phyloP scores from a whole-genome alignment of 768 basidiomycete genomes.

The Auricularia auricula-judae region DNA sequence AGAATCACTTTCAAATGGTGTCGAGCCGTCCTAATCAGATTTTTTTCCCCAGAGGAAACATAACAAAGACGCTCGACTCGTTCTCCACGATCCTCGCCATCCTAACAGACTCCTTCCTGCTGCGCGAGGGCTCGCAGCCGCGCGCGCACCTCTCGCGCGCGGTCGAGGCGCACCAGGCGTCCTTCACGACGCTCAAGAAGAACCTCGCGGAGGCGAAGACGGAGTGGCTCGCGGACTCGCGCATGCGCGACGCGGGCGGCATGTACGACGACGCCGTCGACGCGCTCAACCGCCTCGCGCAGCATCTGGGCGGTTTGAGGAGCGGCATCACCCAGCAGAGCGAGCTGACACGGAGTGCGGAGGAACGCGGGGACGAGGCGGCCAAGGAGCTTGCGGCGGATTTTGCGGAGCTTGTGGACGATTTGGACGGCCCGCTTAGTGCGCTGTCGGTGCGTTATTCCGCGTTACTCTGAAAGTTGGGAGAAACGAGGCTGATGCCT shows the following conservation, averaged over 20 bases:
- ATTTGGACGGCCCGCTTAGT: conserved; percentile 66
- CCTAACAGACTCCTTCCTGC: conserved; percentile 75
- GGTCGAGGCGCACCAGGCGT: conserved; percentile 74
- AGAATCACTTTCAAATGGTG: not conserved
- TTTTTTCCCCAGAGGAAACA: conserved; percentile 34
- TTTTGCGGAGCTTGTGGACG: conserved; percentile 72
- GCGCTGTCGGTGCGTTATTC: conserved; percentile 49
- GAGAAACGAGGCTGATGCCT: not conserved
- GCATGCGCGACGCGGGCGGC: not conserved
- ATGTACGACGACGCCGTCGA: conserved; percentile 76
- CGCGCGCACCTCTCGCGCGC: conserved; percentile 62
- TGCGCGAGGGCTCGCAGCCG: conserved; percentile 52
- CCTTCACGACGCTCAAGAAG: conserved; percentile 83
- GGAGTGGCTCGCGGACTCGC: conserved; percentile 48
- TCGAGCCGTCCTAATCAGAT: not conserved
- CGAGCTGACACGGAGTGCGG: conserved; percentile 44
- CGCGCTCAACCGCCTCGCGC: conserved; percentile 80
- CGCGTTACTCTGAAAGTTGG: no score
- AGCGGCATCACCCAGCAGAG: conserved; percentile 77
- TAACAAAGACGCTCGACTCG: conserved; percentile 76
- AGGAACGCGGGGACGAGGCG: conserved; percentile 26
- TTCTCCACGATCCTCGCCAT: conserved; percentile 78
- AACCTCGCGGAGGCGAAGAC: conserved; percentile 79
- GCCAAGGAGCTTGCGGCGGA: conserved; percentile 53
- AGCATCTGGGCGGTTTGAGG: conserved; percentile 84